phyloP scores from a whole-genome alignment of 1,139 yeast genomes.

The Pichia sp. region DNA sequence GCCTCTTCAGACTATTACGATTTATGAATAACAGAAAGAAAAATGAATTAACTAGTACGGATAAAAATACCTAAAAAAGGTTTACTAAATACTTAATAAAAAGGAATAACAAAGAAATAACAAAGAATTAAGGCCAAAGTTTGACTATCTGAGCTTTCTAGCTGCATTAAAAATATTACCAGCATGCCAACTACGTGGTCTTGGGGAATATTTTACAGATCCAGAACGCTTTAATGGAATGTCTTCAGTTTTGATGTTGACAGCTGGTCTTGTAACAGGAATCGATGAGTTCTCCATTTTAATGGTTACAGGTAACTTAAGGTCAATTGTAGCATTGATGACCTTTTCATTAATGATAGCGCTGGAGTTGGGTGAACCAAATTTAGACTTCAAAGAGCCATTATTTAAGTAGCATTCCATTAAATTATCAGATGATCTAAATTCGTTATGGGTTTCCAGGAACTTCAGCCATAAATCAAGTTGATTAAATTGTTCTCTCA shows the following conservation, averaged over 20 bases:
- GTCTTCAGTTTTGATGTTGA: slow-evolving; percentile 1
- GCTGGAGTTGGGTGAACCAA: neutral
- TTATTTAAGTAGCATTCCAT: slow-evolving; percentile 10
- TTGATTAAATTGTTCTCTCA: slow-evolving; percentile 8
- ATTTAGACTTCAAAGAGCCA: neutral
- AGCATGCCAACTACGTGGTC: slow-evolving; percentile 19
- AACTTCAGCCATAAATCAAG: slow-evolving; percentile 8
- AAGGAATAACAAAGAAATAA: too few relatives aligned
- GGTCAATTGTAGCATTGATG: slow-evolving; percentile 1
- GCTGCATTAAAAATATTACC: slow-evolving; percentile 12
- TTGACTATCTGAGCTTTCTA: slow-evolving; percentile 9
- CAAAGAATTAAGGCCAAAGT: too few relatives aligned
- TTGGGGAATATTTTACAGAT: slow-evolving; percentile 10
- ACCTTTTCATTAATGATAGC: neutral
- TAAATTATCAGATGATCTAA: slow-evolving; percentile 3
- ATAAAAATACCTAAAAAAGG: too few relatives aligned
- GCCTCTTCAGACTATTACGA: too few relatives aligned
- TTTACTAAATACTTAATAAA: too few relatives aligned
- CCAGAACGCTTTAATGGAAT: slow-evolving; percentile 6
- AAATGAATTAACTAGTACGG: too few relatives aligned
- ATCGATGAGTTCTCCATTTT: neutral
- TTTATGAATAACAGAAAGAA: too few relatives aligned
- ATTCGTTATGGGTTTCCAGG: neutral
- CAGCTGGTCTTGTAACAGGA: neutral
- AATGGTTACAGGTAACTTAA: slow-evolving; percentile 9